phyloP scores from a whole-genome alignment of 306 rosid genomes.

The Fragaria vesca region DNA sequence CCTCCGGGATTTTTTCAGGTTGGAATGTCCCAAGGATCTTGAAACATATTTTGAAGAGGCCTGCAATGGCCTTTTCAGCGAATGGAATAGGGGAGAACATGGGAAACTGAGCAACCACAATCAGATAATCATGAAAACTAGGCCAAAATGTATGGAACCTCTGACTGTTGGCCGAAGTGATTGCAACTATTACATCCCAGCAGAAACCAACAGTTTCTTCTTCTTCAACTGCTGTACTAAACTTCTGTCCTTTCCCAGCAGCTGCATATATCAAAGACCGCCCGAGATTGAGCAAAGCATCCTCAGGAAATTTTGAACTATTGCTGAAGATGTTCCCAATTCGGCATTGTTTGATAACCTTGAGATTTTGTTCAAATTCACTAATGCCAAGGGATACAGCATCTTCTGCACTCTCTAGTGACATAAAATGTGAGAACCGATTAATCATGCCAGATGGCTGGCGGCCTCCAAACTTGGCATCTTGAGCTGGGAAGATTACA shows the following conservation, averaged over 20 bases:
- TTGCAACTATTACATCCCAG: conserved; percentile 77
- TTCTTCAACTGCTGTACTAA: conserved; percentile 84
- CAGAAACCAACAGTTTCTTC: conserved; percentile 89
- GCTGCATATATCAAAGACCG: conserved; percentile 73
- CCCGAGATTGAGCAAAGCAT: conserved; percentile 67
- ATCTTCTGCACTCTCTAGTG: conserved; percentile 61
- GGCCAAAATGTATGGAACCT: conserved; percentile 78
- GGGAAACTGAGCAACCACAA: conserved; percentile 77
- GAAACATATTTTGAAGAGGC: conserved; percentile 64
- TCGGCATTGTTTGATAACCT: conserved; percentile 71
- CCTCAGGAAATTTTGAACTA: conserved; percentile 63
- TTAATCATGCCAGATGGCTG: conserved; percentile 41
- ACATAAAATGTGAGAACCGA: conserved; percentile 52
- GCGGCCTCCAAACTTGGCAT: conserved; percentile 42
- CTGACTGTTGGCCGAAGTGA: conserved; percentile 50
- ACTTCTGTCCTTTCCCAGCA: conserved; percentile 95
- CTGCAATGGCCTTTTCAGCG: conserved; percentile 65
- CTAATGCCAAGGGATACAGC: conserved; percentile 53
- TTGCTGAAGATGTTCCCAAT: conserved; percentile 65
- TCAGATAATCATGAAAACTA: conserved; percentile 59
- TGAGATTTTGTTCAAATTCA: conserved; percentile 82
- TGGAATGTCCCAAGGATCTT: conserved; percentile 48
- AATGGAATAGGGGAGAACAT: conserved; percentile 84
- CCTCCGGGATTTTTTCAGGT: conserved; percentile 62
- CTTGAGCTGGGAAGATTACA: conserved; percentile 37